Base-by-base conservation (phyloP, 2,329 filamentous ascomycete species). In the Epicoccum nigrum region DNA sequence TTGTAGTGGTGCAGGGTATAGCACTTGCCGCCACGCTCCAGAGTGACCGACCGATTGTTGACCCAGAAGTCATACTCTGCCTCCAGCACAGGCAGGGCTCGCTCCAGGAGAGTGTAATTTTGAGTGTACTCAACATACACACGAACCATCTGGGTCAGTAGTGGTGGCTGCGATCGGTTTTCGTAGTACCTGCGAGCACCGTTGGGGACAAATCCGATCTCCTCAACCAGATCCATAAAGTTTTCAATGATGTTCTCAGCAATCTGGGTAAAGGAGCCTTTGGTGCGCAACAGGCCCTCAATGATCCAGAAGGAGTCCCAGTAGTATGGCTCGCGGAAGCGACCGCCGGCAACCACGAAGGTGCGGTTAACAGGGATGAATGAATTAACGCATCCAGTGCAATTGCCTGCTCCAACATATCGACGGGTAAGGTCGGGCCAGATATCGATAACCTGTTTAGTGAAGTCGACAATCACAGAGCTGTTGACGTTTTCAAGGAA, bases 221-320 rank as follows among this genome's bases (percentile, higher is more conserved):
- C 69, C 9, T 88, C 84, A 4, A 89, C 79, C 30, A 88, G 77
- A 59, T 88, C 86, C 9, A 88, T 73, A 59, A 88, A 88, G 65
- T 89, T 89, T 63, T 88, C 84, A 55, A 88, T 86, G 23, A 84
- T 86, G 69, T 88, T 87, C 64, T 78, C 79, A 4, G 85, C 82
- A 53, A 88, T 86, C 27, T 82, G 70, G 6, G 81, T 81, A 55
- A 87, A 88, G 35, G 80, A 80, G 30, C 86, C 86, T 13, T 83
- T 80, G 0, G 85, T 88, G 38, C 86, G 80, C 27, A 88, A 71
- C 19, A 89, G 76, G 19, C 86, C 86, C 70, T 86, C 82, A 38
- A 88, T 61, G 40, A 88, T 86, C 85, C 84, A 87, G 73, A 82
- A 88, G 25, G 83, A 85, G 68, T 88, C 85, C 86, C 86, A 88